These are phyloP conservation scores for Trichosporon asahii DNA, from an alignment of 1,284 basidiomycete genomes.

Conservation along the genomic window DNA sequence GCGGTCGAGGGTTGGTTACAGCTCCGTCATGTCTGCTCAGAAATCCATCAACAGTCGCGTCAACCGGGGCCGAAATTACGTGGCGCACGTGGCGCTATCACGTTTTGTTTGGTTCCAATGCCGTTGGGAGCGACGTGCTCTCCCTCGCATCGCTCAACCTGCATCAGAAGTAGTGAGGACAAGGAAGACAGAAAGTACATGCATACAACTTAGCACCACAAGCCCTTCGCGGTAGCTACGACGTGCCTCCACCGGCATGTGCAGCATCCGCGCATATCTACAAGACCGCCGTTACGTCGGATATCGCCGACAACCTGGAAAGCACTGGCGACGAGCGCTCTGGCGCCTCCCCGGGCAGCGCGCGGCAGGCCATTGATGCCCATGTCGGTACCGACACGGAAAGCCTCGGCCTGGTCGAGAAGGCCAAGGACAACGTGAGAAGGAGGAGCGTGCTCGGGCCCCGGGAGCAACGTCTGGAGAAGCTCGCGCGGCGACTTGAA, in stretches of 20 bases:
- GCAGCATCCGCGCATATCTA: constrained; percentile 4
- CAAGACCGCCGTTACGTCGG: neutral
- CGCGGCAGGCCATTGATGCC: constrained; percentile 45
- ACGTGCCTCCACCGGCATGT: neutral
- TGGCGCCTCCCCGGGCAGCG: constrained; percentile 42
- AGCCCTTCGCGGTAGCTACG: neutral
- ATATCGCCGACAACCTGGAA: neutral
- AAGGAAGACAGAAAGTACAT: neutral
- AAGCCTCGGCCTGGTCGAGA: constrained; percentile 32
- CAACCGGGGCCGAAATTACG: neutral
- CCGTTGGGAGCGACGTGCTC: too few relatives aligned
- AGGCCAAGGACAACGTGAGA: constrained; percentile 14
- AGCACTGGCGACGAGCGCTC: constrained; percentile 42
- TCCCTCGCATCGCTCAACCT: too few relatives aligned
- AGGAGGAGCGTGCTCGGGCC: constrained; percentile 9
- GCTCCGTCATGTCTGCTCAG: neutral
- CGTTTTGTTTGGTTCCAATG: neutral
- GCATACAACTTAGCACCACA: neutral
- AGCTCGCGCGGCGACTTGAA: constrained; percentile 30
- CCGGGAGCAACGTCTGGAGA: constrained; percentile 15
- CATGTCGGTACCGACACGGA: constrained; percentile 28
- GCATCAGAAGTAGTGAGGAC: too few relatives aligned
- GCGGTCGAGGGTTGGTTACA: neutral
- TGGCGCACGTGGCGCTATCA: constrained; percentile 2
- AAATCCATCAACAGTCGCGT: neutral